Percentiles rank a stretch among this genome's conserved stretches.
phyloP scores from a whole-genome alignment of 176 grass and related monocot species.

The Oryza nivara region DNA sequence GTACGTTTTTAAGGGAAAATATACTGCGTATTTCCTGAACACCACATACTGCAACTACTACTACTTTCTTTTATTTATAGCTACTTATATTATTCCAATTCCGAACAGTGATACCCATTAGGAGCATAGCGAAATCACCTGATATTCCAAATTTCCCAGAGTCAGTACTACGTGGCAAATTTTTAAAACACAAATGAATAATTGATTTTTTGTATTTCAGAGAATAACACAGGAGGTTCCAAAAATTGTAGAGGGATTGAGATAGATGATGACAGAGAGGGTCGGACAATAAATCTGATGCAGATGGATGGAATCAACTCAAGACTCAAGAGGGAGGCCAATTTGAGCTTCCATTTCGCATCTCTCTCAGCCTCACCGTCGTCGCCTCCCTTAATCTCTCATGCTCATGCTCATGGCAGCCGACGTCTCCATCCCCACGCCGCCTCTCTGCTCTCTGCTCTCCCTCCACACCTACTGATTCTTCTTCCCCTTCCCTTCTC shows the following conservation, averaged over 20 bases:
- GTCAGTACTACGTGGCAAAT: background rate
- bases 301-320: no score
- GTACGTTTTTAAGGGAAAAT: no score
- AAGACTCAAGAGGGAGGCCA: background rate
- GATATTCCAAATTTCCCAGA: background rate
- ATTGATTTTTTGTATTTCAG: background rate
- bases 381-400: background rate
- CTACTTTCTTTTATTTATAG: no score
- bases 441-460: slow-evolving; percentile 17
- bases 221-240: background rate
- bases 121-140: background rate
- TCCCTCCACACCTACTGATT: slow-evolving; percentile 14
- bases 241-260: background rate
- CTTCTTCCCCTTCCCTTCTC: background rate
- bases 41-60: no score
- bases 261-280: background rate
- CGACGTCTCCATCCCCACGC: slow-evolving; percentile 57
- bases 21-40: no score
- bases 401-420: slow-evolving; percentile 50
- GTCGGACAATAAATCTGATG: background rate
- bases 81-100: no score
- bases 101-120: no score
- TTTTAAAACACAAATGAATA: background rate
- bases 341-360: background rate
- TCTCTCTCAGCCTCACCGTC: background rate